Evolutionary conservation across 495 filamentous ascomycete genomes (phyloP).

Genomic region (Daldinia loculata): DNA sequence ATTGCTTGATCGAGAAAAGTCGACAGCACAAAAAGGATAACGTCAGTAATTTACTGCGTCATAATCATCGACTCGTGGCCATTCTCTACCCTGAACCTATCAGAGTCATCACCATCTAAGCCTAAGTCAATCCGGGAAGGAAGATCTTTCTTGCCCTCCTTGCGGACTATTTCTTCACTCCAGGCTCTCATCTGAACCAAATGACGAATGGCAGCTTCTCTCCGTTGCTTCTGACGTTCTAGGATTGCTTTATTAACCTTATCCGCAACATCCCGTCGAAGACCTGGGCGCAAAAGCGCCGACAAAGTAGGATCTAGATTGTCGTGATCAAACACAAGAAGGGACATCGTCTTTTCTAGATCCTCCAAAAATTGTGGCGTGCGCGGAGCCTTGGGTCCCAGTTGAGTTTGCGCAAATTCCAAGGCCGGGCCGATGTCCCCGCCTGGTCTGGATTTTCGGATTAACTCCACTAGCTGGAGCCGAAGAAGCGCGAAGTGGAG

Average conservation of each 20-base stretch:
- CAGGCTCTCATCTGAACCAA: slow-evolving; percentile 84
- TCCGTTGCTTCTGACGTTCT: slow-evolving; percentile 69
- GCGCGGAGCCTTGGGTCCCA: slow-evolving; percentile 85
- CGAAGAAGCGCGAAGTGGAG: slow-evolving; percentile 92
- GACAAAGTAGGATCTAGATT: slow-evolving; percentile 78
- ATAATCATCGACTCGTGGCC: slow-evolving; percentile 71
- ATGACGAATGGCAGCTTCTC: slow-evolving; percentile 80
- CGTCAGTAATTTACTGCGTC: slow-evolving; percentile 37
- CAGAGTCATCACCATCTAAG: slow-evolving; percentile 61
- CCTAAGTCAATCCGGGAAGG: slow-evolving; percentile 78
- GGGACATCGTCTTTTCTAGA: slow-evolving; percentile 90
- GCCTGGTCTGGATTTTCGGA: slow-evolving; percentile 66
- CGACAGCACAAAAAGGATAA: not conserved
- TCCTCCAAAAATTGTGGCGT: slow-evolving; percentile 85
- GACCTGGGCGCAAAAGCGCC: slow-evolving; percentile 76
- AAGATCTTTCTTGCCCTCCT: slow-evolving; percentile 74
- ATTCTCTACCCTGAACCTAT: slow-evolving; percentile 49
- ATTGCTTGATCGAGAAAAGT: not conserved
- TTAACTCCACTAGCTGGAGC: slow-evolving; percentile 92
- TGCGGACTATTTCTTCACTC: slow-evolving; percentile 79
- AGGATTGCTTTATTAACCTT: slow-evolving; percentile 90
- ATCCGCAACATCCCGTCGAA: slow-evolving; percentile 83
- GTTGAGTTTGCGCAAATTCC: slow-evolving; percentile 83
- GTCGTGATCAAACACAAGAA: slow-evolving; percentile 81
- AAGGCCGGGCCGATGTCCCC: slow-evolving; percentile 84